A percentile compares a stretch with the other conserved stretches of the same genome.
Evolutionary conservation across 2,329 filamentous ascomycete genomes (phyloP).

Genomic region (Sclerotinia minor): DNA sequence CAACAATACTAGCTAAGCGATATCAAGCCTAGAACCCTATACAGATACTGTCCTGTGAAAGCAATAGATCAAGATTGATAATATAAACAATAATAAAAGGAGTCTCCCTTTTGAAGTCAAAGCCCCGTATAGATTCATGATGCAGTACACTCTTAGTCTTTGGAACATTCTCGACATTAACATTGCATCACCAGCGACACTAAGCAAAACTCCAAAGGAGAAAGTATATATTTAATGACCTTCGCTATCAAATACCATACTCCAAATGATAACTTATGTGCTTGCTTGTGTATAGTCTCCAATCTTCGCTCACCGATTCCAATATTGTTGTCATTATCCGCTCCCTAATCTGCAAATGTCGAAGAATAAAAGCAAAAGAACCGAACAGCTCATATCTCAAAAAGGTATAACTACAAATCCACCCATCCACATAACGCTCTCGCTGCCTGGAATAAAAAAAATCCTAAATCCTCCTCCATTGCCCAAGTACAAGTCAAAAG

Average conservation of each 20-base stretch:
- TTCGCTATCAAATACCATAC: neutral
- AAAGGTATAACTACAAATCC: conserved; percentile 21
- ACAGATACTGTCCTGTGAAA: too few relatives aligned
- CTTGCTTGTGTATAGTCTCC: neutral
- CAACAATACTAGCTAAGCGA: too few relatives aligned
- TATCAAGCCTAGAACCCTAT: too few relatives aligned
- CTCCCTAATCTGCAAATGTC: neutral
- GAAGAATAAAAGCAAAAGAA: conserved; percentile 4
- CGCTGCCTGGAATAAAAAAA: neutral
- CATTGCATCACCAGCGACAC: too few relatives aligned
- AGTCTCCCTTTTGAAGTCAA: too few relatives aligned
- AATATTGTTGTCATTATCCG: neutral
- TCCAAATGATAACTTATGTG: neutral
- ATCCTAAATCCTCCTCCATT: neutral
- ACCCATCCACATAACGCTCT: conserved; percentile 16
- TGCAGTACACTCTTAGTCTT: too few relatives aligned
- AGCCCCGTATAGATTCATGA: too few relatives aligned
- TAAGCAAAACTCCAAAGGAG: too few relatives aligned
- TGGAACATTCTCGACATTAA: too few relatives aligned
- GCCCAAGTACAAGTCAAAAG: conserved; percentile 2
- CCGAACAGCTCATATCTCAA: neutral
- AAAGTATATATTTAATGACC: neutral
- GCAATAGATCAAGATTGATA: too few relatives aligned
- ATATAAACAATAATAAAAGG: too few relatives aligned
- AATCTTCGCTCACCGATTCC: neutral